Percentiles rank a stretch among this genome's conserved stretches.
Conservation (phyloP, 1,139 yeast genomes). For the Suhomyces maxii region DNA sequence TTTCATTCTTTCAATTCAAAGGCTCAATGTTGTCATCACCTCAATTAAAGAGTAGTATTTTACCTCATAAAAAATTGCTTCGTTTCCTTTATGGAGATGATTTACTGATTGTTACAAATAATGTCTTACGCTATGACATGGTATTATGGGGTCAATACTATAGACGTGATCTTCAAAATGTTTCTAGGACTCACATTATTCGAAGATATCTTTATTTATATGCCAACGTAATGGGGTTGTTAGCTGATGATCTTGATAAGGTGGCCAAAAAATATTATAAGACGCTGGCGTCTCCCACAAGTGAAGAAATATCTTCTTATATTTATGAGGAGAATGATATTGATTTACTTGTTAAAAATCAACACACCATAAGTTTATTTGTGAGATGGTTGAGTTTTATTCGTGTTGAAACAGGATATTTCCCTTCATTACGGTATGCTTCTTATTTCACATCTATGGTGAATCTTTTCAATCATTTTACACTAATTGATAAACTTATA, state of each 20-base stretch:
- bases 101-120: constrained; percentile 13
- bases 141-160: constrained; percentile 30
- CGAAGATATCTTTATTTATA: constrained; percentile 23
- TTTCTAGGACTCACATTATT: constrained; percentile 19
- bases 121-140: constrained; percentile 15
- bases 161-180: constrained; percentile 18
- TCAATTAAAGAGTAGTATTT: constrained; percentile 26
- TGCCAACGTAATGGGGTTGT: constrained; percentile 16
- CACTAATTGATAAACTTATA: constrained; percentile 20
- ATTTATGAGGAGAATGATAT: constrained; percentile 11
- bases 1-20: constrained; percentile 32
- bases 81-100: constrained; percentile 19
- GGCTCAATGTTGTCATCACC: constrained; percentile 33
- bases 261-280: constrained; percentile 4
- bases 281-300: constrained; percentile 13
- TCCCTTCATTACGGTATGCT: constrained; percentile 33
- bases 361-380: constrained; percentile 20
- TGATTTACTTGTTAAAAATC: constrained; percentile 23
- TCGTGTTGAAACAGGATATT: constrained; percentile 31
- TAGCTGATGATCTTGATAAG: constrained; percentile 5
- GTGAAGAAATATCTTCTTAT: constrained; percentile 2
- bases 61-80: constrained; percentile 26
- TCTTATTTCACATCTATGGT: constrained; percentile 30
- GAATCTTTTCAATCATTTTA: constrained; percentile 29
- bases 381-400: constrained; percentile 36